These are phyloP conservation scores for Cylindrotheca closterium DNA, from an alignment of 108 stramenopile species.

Conservation along the genomic window DNA sequence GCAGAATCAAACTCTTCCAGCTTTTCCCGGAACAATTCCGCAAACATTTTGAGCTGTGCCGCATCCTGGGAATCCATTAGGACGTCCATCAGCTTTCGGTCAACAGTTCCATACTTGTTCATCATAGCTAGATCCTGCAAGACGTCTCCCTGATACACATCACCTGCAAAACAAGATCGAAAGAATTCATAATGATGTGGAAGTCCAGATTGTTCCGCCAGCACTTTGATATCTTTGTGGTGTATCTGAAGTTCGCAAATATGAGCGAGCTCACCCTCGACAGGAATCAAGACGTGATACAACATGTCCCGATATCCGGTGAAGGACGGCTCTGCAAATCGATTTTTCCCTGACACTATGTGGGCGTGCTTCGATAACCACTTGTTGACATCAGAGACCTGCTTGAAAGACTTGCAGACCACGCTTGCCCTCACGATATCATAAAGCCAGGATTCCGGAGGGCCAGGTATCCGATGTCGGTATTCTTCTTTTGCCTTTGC, in stretches of 20 bases:
- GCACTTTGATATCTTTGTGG: slow-evolving; percentile 29
- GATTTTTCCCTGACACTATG: slow-evolving; percentile 30
- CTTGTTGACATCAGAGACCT: slow-evolving; percentile 33
- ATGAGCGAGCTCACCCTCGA: slow-evolving; percentile 16
- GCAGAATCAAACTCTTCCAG: slow-evolving; percentile 32
- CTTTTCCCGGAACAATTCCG: slow-evolving; percentile 24
- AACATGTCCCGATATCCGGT: slow-evolving; percentile 40
- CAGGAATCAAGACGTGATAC: slow-evolving; percentile 37
- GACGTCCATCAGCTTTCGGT: slow-evolving; percentile 22
- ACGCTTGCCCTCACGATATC: slow-evolving; percentile 30
- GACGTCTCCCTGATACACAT: slow-evolving; percentile 2
- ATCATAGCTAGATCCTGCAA: slow-evolving; percentile 32
- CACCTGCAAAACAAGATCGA: slow-evolving; percentile 24
- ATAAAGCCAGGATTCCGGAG: slow-evolving; percentile 40
- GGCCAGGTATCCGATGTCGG: slow-evolving; percentile 18
- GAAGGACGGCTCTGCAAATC: slow-evolving; percentile 28
- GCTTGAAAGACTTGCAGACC: slow-evolving; percentile 33
- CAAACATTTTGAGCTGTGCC: slow-evolving; percentile 32
- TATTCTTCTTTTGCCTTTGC: slow-evolving; percentile 35
- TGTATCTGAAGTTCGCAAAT: slow-evolving; percentile 42
- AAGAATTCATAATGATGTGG: slow-evolving; percentile 41
- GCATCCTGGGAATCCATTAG: slow-evolving; percentile 29
- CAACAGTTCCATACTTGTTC: slow-evolving; percentile 33
- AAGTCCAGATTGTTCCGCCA: slow-evolving; percentile 32
- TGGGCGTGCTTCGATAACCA: slow-evolving; percentile 22